These are phyloP conservation scores for Rauvolfia tetraphylla DNA, from an alignment of 257 asterid genomes.

Conservation along the genomic window DNA sequence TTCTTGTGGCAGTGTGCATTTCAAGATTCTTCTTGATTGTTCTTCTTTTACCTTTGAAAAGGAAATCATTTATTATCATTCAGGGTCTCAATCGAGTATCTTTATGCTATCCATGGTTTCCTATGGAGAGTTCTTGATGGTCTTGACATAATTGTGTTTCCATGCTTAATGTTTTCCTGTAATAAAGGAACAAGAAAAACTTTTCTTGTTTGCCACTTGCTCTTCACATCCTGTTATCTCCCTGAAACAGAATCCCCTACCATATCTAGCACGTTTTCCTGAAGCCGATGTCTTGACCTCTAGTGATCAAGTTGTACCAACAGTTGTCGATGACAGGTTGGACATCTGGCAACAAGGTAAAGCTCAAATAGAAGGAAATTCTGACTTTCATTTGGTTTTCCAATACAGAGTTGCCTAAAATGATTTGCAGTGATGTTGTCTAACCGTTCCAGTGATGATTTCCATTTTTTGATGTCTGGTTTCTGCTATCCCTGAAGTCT, in stretches of 20 bases:
- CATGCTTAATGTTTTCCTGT: conserved; percentile 8
- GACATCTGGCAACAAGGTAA: conserved; percentile 90
- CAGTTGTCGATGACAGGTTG: conserved; percentile 88
- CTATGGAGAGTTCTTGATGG: not conserved
- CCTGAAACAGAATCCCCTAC: conserved; percentile 83
- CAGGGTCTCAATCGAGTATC: not conserved
- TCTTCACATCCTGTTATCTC: conserved; percentile 28
- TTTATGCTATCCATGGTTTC: not conserved
- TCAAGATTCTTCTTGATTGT: not conserved
- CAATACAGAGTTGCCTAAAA: not conserved
- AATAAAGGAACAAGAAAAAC: not conserved
- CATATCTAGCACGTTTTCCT: conserved; percentile 90
- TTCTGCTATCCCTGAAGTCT: not conserved
- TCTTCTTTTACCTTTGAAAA: not conserved
- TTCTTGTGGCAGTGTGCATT: not conserved
- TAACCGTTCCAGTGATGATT: not conserved
- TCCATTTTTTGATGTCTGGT: not conserved
- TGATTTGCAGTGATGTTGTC: not conserved
- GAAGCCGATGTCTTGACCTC: conserved; percentile 98
- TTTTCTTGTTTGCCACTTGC: conserved; percentile 12
- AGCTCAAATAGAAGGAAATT: conserved; percentile 23
- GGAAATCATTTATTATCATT: not conserved
- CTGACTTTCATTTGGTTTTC: conserved; percentile 14
- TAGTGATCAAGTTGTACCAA: conserved; percentile 86
- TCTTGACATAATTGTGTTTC: not conserved